phyloP scores from a whole-genome alignment of 139 green algal genomes.

The Raphidocelis subcapitata region DNA sequence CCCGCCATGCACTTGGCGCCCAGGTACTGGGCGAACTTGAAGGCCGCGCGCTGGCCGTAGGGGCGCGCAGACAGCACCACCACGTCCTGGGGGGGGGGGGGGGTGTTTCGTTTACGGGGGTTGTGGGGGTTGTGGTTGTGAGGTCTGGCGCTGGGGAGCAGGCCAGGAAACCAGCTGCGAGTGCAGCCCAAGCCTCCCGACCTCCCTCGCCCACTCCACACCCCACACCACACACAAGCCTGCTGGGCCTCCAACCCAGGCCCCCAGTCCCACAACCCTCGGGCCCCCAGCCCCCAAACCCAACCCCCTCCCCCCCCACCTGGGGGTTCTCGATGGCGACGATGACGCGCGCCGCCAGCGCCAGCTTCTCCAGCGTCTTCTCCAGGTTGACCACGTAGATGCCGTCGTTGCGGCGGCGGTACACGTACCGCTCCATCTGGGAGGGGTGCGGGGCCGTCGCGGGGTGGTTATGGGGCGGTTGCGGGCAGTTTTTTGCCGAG shows the following conservation, averaged over 20 bases:
- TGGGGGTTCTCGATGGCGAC: constrained; percentile 98
- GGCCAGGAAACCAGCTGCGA: too few species aligned
- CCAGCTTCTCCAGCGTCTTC: constrained; percentile 99
- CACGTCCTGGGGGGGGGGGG: constrained; percentile 56
- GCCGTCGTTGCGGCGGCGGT: constrained; percentile 81
- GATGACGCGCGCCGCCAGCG: constrained; percentile 97
- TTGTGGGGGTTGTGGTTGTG: too few species aligned
- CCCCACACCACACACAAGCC: too few species aligned
- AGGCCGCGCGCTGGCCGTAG: constrained; percentile 95
- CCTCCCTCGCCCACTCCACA: too few species aligned
- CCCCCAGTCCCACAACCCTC: too few species aligned
- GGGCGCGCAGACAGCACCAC: constrained; percentile 80
- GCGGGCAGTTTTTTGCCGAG: neutral
- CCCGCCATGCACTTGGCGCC: constrained; percentile 91
- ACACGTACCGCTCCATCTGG: constrained; percentile 98
- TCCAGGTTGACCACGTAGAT: constrained; percentile 99
- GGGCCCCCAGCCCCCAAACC: neutral
- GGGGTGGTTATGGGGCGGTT: neutral
- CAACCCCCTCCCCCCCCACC: constrained; percentile 44
- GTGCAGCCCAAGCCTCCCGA: too few species aligned
- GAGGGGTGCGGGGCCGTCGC: constrained; percentile 2
- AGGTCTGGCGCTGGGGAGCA: too few species aligned
- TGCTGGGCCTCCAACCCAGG: too few species aligned
- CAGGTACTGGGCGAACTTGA: constrained; percentile 99
- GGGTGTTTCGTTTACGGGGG: too few species aligned